Percentiles rank a stretch among this genome's conserved stretches.
Conservation (phyloP, 2,329 filamentous ascomycete species). For the Colletotrichum shisoi region DNA sequence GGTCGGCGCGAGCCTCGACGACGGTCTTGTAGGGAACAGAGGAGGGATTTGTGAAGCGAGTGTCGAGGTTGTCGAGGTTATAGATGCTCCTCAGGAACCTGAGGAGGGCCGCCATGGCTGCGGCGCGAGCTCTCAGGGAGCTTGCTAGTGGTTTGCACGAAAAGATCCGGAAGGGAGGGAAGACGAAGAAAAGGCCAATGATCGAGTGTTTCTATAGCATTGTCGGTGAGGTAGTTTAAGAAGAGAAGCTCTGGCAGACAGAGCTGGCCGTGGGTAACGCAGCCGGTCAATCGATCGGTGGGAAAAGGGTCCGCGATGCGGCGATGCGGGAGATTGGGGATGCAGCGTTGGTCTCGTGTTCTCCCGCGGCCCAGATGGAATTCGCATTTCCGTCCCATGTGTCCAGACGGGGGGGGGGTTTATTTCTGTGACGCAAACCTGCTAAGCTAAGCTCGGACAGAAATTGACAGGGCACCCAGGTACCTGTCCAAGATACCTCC, state of each 20-base stretch:
- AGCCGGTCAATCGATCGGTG: background rate
- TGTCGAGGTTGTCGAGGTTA: constrained; percentile 69
- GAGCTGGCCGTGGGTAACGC: background rate
- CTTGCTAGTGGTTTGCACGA: constrained; percentile 7
- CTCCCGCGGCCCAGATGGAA: constrained; percentile 20
- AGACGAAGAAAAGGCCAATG: constrained; percentile 1
- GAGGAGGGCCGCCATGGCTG: constrained; percentile 52
- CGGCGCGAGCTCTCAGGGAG: constrained; percentile 11
- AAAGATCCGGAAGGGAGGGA: background rate
- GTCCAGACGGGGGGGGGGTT: constrained; percentile 21
- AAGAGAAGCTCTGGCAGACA: constrained; percentile 4
- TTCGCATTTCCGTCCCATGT: constrained; percentile 32
- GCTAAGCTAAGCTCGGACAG: constrained; percentile 32
- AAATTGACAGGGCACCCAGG: background rate
- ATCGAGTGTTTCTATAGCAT: constrained; percentile 22
- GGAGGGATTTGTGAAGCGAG: constrained; percentile 72
- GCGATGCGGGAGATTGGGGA: constrained; percentile 4
- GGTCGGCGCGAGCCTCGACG: constrained; percentile 57
- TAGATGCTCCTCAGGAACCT: constrained; percentile 64
- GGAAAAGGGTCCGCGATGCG: background rate
- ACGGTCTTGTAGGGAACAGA: constrained; percentile 70
- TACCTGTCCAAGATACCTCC: too few species aligned
- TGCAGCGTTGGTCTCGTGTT: constrained; percentile 31
- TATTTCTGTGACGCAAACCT: constrained; percentile 34
- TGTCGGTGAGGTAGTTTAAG: background rate